A percentile compares a stretch with the other conserved stretches of the same genome.
Conservation (phyloP, 371 early-diverging fungal genomes). For the Mucor indicus region DNA sequence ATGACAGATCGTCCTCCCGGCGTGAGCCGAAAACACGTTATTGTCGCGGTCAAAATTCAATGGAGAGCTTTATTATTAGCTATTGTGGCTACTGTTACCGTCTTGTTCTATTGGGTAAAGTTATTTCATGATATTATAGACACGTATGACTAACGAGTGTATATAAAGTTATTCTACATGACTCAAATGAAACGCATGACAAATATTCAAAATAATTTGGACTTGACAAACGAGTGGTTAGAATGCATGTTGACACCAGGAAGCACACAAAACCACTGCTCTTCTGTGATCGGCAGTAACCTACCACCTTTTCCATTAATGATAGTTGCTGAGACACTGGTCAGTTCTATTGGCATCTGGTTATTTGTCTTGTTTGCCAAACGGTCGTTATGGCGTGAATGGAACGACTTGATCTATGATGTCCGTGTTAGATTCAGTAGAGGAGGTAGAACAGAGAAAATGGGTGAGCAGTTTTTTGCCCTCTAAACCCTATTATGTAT, state of each 20-base stretch:
- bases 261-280: slow-evolving; percentile 40
- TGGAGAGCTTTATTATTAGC: slow-evolving; percentile 69
- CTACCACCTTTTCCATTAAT: slow-evolving; percentile 58
- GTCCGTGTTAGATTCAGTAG: slow-evolving; percentile 36
- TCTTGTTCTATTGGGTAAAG: slow-evolving; percentile 54
- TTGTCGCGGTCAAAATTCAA: slow-evolving; percentile 64
- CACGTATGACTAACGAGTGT: no score
- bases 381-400: slow-evolving; percentile 51
- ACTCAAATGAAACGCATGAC: slow-evolving; percentile 47
- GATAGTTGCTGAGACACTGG: slow-evolving; percentile 57
- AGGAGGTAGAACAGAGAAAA: slow-evolving; percentile 36
- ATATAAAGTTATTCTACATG: slow-evolving; percentile 43
- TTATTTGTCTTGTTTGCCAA: slow-evolving; percentile 63
- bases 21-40: slow-evolving; percentile 49
- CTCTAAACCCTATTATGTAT: slow-evolving; percentile 26
- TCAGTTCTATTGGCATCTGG: slow-evolving; percentile 55
- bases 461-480: slow-evolving; percentile 58
- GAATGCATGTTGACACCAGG: slow-evolving; percentile 46
- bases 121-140: no score
- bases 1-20: slow-evolving; percentile 22
- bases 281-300: slow-evolving; percentile 19
- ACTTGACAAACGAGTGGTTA: slow-evolving; percentile 41
- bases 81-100: slow-evolving; percentile 44
- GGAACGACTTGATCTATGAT: slow-evolving; percentile 52
- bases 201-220: slow-evolving; percentile 20